A percentile compares a stretch with the other conserved stretches of the same genome.
Evolutionary conservation across 257 asterid species (phyloP).

Genomic region (Fraxinus pennsylvanica): DNA sequence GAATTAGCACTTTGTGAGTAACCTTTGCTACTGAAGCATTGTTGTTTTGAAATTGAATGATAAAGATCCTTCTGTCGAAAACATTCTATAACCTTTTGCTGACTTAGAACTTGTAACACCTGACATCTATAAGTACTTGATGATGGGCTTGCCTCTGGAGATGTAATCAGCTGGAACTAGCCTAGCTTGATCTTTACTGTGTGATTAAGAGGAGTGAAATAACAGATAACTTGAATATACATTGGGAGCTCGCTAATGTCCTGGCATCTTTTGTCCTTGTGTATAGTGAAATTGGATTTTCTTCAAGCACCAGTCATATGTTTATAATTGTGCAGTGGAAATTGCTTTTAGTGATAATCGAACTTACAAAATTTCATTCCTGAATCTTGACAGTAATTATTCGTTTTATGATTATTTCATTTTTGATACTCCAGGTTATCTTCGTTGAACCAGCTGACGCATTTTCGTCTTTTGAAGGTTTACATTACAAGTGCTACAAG

Average conservation of each 20-base stretch:
- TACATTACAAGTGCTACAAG: constrained; percentile 92
- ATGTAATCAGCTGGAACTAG: not conserved
- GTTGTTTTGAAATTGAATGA: not conserved
- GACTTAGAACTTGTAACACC: not conserved
- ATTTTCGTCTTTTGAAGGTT: constrained; percentile 73
- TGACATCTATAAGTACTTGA: not conserved
- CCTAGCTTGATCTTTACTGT: not conserved
- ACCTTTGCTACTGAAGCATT: not conserved
- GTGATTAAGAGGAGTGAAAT: not conserved
- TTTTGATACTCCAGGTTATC: constrained; percentile 53
- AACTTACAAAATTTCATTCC: constrained; percentile 8
- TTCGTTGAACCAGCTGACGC: constrained; percentile 89
- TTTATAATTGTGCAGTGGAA: not conserved
- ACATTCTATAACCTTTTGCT: not conserved
- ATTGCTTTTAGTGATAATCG: constrained; percentile 9
- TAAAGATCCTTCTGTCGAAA: not conserved
- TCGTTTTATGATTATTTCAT: constrained; percentile 19
- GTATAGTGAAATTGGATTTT: not conserved
- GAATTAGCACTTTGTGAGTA: not conserved
- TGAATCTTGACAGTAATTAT: not conserved
- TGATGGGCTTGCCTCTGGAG: not conserved
- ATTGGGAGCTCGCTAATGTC: not conserved
- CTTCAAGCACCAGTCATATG: not conserved
- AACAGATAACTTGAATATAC: not conserved
- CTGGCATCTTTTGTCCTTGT: not conserved